These are phyloP conservation scores for Trametes sanguinea DNA, from an alignment of 768 basidiomycete species.

Conservation along the genomic window DNA sequence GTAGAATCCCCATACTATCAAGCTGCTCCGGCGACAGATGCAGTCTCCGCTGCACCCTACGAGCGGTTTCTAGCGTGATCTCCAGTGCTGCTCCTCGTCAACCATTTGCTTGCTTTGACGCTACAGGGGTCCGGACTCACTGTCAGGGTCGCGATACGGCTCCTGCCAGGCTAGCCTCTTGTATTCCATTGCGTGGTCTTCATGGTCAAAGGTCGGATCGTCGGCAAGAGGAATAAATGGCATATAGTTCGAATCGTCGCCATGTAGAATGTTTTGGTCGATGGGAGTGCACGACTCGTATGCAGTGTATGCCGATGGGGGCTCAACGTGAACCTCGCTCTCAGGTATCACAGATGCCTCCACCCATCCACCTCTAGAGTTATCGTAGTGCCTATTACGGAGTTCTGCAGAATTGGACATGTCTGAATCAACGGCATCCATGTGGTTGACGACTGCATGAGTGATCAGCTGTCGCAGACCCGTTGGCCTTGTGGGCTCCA, in stretches of 20 bases:
- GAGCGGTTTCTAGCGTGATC: conserved; percentile 50
- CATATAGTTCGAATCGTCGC: conserved; percentile 60
- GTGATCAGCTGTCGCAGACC: too few relatives aligned
- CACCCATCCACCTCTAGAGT: too few relatives aligned
- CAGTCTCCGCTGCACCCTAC: conserved; percentile 42
- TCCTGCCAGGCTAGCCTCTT: conserved; percentile 53
- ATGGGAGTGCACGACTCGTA: conserved; percentile 63
- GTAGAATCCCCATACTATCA: conserved; percentile 51
- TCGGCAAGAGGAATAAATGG: conserved; percentile 65
- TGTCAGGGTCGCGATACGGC: conserved; percentile 39
- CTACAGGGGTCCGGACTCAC: conserved; percentile 33
- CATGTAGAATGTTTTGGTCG: conserved; percentile 47
- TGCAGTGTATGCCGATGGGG: conserved; percentile 29
- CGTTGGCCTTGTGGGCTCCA: neutral
- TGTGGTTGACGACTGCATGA: too few relatives aligned
- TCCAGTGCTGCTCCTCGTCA: conserved; percentile 40
- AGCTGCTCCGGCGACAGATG: conserved; percentile 46
- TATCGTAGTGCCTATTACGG: too few relatives aligned
- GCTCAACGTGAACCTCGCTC: too few relatives aligned
- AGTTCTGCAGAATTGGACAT: too few relatives aligned
- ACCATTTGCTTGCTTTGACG: conserved; percentile 1
- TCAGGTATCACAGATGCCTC: neutral
- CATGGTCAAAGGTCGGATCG: conserved; percentile 52
- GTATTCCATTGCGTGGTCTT: conserved; percentile 44
- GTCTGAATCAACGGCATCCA: too few relatives aligned